phyloP scores from a whole-genome alignment of 495 filamentous ascomycete species.

The Lophium mytilinum region DNA sequence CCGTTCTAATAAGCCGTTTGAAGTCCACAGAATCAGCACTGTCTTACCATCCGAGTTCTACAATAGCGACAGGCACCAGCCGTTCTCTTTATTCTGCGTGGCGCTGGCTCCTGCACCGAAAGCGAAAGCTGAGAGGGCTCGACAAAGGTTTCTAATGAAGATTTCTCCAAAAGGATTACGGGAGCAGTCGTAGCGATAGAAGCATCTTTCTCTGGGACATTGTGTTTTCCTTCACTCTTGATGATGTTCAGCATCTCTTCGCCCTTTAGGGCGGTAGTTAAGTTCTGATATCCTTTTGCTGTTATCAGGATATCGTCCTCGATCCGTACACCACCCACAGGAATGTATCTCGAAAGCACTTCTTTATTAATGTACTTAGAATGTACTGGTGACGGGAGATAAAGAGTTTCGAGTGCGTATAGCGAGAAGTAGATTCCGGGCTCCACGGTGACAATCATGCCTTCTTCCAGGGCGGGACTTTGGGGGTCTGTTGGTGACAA shows the following conservation, averaged over 20 bases:
- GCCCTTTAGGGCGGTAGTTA: slow-evolving; percentile 78
- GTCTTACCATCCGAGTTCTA: no score
- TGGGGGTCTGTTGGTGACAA: slow-evolving; percentile 12
- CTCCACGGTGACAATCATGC: slow-evolving; percentile 81
- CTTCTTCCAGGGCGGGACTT: slow-evolving; percentile 43
- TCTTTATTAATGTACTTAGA: slow-evolving; percentile 64
- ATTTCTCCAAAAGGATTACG: no score
- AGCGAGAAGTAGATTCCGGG: slow-evolving; percentile 73
- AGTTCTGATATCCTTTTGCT: slow-evolving; percentile 64
- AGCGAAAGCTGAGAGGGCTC: no score
- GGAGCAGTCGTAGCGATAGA: no score
- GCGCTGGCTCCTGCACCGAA: no score
- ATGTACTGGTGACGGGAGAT: slow-evolving; percentile 55
- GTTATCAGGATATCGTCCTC: slow-evolving; percentile 89
- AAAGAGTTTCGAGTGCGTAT: slow-evolving; percentile 52
- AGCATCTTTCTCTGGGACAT: no score
- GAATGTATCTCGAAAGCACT: slow-evolving; percentile 61
- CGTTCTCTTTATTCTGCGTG: no score
- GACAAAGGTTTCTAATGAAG: no score
- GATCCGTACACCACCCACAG: slow-evolving; percentile 80
- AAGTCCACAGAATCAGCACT: no score
- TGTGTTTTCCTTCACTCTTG: slow-evolving; percentile 1
- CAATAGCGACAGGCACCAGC: no score
- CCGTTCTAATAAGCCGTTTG: no score
- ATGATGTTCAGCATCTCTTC: slow-evolving; percentile 59